Base-by-base conservation (phyloP, 1,284 basidiomycete species). In the Boletellus deceptivus region DNA sequence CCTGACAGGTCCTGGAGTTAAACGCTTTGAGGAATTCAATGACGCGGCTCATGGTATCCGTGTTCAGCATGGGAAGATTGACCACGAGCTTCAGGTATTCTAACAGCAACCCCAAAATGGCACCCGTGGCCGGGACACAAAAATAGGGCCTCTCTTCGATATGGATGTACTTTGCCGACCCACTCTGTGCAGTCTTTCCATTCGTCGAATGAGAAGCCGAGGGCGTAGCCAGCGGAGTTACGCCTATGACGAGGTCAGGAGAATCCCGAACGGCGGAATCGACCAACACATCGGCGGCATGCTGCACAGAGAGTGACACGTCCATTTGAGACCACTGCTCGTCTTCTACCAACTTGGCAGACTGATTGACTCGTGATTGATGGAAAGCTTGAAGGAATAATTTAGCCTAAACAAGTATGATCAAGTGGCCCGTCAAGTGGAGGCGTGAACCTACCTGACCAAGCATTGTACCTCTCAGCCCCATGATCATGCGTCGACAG, bases 1-100 rank as follows among this genome's bases (percentile, higher is more conserved):
- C 95, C 68, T 99, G 96, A 71, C 97, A 99, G 1, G 93, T 98
- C 55, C 96, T 78, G 38, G 97, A 99, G 70, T 99, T 99, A 78
- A 98, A 99, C 29, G 92, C 86, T 72, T 97, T 98, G 56, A 99
- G 75, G 64, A 97, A 96, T 69, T 99, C 97, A 59, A 99, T 92
- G 14, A 95, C 81, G 37, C 93, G 84, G 52, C 86, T 84, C 90
- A 99, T 97, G 25, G 89, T 85, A 66, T 99, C 97, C 48, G 91
- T 97, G 38, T 92, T 94, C 43, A 98, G 78, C 67, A 91, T 79
- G 25, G 91, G 82, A 56, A 98, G 73, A 64, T 96, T 98, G 63
- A 95, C 80, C 53, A 98, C 86, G 43, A 98, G 79, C 55, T 84
- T 82, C 52, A 98, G 75, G 69, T 99, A 99, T 66, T 98, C 94